phyloP scores from a whole-genome alignment of 2,329 filamentous ascomycete genomes.

The Diaporthe citrichinensis region DNA sequence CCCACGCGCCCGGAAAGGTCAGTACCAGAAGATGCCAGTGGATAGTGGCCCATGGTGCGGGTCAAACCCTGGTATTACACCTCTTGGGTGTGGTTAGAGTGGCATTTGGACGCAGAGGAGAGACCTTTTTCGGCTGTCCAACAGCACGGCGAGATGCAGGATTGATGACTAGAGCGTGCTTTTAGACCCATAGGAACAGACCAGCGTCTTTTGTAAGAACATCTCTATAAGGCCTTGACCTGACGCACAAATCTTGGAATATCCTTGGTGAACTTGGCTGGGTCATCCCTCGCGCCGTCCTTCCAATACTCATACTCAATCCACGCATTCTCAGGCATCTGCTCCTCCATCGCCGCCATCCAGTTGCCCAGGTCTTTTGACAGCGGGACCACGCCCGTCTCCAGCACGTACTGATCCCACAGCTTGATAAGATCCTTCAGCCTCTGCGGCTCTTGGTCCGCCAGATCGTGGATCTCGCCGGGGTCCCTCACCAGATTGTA shows the following conservation, averaged over 20 bases:
- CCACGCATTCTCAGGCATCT: slow-evolving; percentile 76
- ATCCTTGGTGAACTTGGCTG: slow-evolving; percentile 55
- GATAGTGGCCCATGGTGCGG: too few species aligned
- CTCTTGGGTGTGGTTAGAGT: background rate
- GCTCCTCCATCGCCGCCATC: slow-evolving; percentile 72
- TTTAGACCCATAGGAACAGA: background rate
- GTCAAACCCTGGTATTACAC: background rate
- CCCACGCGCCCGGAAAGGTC: too few species aligned
- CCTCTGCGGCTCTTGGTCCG: slow-evolving; percentile 50
- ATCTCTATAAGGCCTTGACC: slow-evolving; percentile 40
- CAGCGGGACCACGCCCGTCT: slow-evolving; percentile 72
- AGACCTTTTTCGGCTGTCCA: background rate
- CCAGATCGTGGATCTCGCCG: slow-evolving; percentile 59
- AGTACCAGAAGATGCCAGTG: background rate
- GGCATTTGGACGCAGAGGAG: background rate
- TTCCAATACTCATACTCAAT: slow-evolving; percentile 77
- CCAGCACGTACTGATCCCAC: slow-evolving; percentile 58
- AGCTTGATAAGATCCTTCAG: slow-evolving; percentile 51
- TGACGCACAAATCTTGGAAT: slow-evolving; percentile 41
- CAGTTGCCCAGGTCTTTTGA: slow-evolving; percentile 71
- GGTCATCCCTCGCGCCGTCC: slow-evolving; percentile 58
- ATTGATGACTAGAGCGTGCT: background rate
- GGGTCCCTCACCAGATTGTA: slow-evolving; percentile 62
- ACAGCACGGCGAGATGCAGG: background rate
- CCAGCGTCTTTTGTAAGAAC: background rate